Evolutionary conservation across 768 basidiomycete species (phyloP).

Genomic region (Kwoniella heveanensis): DNA sequence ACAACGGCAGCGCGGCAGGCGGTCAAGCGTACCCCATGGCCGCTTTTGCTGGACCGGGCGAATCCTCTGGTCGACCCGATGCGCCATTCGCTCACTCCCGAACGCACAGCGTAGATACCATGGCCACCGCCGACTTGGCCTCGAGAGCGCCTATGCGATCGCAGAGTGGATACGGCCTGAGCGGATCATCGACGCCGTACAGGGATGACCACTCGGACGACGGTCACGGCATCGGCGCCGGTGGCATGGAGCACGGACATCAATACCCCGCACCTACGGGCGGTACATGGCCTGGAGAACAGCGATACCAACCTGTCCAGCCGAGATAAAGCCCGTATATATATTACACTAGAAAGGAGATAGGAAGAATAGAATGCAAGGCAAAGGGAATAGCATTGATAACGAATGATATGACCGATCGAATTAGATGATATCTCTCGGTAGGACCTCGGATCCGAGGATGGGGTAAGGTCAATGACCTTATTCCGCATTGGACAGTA

Average conservation of each 20-base stretch:
- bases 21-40: conserved; percentile 31
- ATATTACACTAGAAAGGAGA: background rate
- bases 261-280: conserved; percentile 19
- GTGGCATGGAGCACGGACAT: conserved; percentile 4
- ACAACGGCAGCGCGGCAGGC: background rate
- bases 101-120: conserved; percentile 25
- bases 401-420: too few relatives aligned
- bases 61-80: conserved; percentile 1
- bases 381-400: too few relatives aligned
- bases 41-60: conserved; percentile 15
- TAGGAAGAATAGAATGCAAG: too few relatives aligned
- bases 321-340: conserved; percentile 2
- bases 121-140: conserved; percentile 30
- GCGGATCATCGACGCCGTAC: conserved; percentile 16
- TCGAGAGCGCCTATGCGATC: conserved; percentile 23
- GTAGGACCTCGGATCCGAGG: too few relatives aligned
- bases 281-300: conserved; percentile 15
- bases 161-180: conserved; percentile 5
- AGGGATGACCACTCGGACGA: conserved; percentile 30
- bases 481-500: too few relatives aligned
- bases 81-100: conserved; percentile 17
- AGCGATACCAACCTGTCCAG: conserved; percentile 27
- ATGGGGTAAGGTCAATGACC: too few relatives aligned
- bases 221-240: background rate
- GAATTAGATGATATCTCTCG: too few relatives aligned